These are phyloP conservation scores for Diplodia seriata DNA, from an alignment of 2,329 filamentous ascomycete genomes.

Conservation along the genomic window DNA sequence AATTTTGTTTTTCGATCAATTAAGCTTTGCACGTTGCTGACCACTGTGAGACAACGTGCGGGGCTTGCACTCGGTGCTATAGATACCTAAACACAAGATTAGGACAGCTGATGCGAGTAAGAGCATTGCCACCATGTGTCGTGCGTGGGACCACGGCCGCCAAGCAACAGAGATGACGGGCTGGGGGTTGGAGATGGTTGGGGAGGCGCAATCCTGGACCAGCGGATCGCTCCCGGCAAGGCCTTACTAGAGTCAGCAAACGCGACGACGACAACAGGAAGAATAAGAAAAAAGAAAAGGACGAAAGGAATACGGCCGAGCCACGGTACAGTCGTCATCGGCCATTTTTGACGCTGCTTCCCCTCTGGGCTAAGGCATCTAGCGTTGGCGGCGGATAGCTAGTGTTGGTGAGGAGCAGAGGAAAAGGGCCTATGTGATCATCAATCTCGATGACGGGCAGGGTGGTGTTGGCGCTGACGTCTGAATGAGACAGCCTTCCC, in stretches of 20 bases:
- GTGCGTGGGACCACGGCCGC: not conserved
- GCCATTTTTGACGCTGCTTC: not conserved
- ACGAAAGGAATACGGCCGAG: not conserved
- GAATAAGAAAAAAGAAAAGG: too few species aligned
- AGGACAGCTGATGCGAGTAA: conserved; percentile 20
- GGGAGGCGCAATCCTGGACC: conserved; percentile 1
- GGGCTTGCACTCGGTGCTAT: conserved; percentile 11
- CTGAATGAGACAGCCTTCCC: conserved; percentile 20
- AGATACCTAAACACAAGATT: not conserved
- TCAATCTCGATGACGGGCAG: conserved; percentile 1
- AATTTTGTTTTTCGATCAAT: conserved; percentile 2
- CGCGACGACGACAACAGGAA: not conserved
- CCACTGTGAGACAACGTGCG: not conserved
- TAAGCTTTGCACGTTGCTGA: conserved; percentile 10
- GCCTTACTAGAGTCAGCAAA: conserved; percentile 14
- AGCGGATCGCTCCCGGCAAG: conserved; percentile 10
- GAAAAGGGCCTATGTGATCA: not conserved
- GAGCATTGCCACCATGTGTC: not conserved
- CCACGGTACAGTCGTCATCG: not conserved
- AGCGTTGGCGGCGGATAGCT: not conserved
- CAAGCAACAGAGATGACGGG: not conserved
- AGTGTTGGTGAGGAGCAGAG: too few species aligned
- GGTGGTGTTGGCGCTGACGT: conserved; percentile 10
- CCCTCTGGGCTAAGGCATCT: not conserved
- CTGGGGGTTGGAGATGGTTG: too few species aligned